Base-by-base conservation (phyloP, 192 early-diverging fungal species). In the Entomortierella lignicola region DNA sequence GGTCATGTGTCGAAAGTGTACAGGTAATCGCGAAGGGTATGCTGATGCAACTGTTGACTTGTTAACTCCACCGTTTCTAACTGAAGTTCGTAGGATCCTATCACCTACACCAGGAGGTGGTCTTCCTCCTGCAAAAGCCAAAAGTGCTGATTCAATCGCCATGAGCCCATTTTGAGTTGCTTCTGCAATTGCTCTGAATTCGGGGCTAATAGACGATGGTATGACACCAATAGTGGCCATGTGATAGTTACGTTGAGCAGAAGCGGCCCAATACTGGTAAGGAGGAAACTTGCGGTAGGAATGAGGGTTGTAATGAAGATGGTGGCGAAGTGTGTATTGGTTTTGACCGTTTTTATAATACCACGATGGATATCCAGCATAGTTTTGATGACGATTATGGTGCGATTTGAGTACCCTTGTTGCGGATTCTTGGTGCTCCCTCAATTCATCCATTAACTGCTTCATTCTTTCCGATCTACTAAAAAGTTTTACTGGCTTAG, bases 1-100 rank as follows among this genome's bases (percentile, higher is more conserved):
- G 2, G 66, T 79, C 34, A 79, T 79, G 25, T 79, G 75, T 5
- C 75, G 67, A 18, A 79, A 57, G 55, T 79, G 75, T 10, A 79
- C 63, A 17, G 75, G 75, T 7, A 79, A 43, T 32, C 75, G 48
- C 1, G 75, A 79, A 18, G 55, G 42, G 50, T 55, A 79, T 0
- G 30, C 18, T 0, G 34, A 37, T 7, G 34, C 4, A 10, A 10
- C 4, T 37, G 55, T 37, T 0, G 55, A 44, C 42, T 70, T 79
- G 63, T 31, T 79, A n/a, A 69, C 50, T 15, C 70, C 61, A 30
- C 70, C 61, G 20, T 63, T 58, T 11, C 53, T 61, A 25, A 58
- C 52, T 12, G 73, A 60, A 4, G 72, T 23, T 25, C 72, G 48
- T 8, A 74, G 43, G 13, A 74, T 50, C 20, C 58, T 17, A 55